Conservation (phyloP, 805 yeast species). For the Dipodascus albidus region DNA sequence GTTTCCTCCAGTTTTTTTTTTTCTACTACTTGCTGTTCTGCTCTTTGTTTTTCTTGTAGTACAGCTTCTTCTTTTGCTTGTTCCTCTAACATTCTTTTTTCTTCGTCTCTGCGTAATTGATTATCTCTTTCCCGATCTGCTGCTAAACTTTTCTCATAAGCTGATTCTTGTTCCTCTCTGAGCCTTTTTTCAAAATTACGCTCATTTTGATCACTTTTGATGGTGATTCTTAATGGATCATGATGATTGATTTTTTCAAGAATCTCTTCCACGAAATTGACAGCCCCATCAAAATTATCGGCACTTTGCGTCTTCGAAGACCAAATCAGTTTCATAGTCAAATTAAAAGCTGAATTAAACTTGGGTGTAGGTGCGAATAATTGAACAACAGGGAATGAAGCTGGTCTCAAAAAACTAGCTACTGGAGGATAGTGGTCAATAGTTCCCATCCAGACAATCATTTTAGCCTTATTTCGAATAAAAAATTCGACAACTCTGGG, state of each 20-base stretch:
- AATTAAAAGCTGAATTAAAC: slow-evolving; percentile 16
- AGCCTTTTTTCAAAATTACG: slow-evolving; percentile 43
- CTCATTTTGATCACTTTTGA: slow-evolving; percentile 54
- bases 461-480: slow-evolving; percentile 31
- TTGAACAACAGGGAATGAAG: slow-evolving; percentile 72
- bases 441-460: slow-evolving; percentile 81
- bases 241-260: slow-evolving; percentile 41
- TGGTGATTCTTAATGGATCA: slow-evolving; percentile 45
- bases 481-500: slow-evolving; percentile 35
- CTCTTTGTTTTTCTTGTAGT: background rate
- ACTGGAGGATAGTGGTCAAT: slow-evolving; percentile 67
- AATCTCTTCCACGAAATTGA: slow-evolving; percentile 34
- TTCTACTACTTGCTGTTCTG: slow-evolving; percentile 5
- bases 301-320: background rate
- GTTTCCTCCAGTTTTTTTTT: slow-evolving; percentile 10
- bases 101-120: slow-evolving; percentile 11
- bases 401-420: slow-evolving; percentile 58
- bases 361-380: slow-evolving; percentile 46
- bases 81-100: slow-evolving; percentile 11
- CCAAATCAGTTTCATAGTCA: background rate
- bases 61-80: background rate
- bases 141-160: slow-evolving; percentile 59
- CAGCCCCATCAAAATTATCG: slow-evolving; percentile 4
- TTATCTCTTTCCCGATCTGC: slow-evolving; percentile 49
- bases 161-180: slow-evolving; percentile 63